Base-by-base conservation (phyloP, 1,284 basidiomycete species). In the Filobasidium uniguttulatum region DNA sequence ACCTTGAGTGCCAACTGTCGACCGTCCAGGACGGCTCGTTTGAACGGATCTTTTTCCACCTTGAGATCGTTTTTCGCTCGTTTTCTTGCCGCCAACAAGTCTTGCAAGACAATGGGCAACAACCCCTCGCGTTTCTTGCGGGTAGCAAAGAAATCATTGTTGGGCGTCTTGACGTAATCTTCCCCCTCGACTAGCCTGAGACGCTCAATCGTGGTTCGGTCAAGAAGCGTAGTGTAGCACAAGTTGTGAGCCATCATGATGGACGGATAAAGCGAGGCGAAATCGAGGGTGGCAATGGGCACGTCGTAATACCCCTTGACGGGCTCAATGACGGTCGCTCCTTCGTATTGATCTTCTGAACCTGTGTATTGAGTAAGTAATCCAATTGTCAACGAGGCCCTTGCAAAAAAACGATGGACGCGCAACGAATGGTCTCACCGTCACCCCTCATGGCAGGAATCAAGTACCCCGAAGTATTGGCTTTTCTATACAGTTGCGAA, bases 181-280 rank as follows among this genome's bases (percentile, higher is more conserved):
- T 81, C 75, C 55, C 85, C 85, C 62, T 84, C 85, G 17, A 80
- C 76, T 15, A 96, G 73, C 8, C 74, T 71, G 5, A 94, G 71
- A 14, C 83, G 77, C 19, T 88, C 83, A 17, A 90, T 82, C 0
- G 81, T 83, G 3, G 57, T 50, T 62, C 81, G 84, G 57, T 93
- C 84, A 20, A 93, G 66, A 14, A 94, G 72, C 0, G 91, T 93
- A 0, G 91, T 94, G 62, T 96, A 97, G 66, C 90, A 96, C 1
- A 97, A 72, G 63, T 96, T 97, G 65, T 97, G 91, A 0, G 90
- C 91, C 89, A 94, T 94, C 90, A 97, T 97, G 70, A 97, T 96
- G 0, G 91, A 96, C 0, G 90, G 90, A 66, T 97, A 97, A 57
- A 97, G 75, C 0, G 89, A 94, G 51, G 86, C 89, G 71, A 97